These are phyloP conservation scores for Monosporascus sp. DNA, from an alignment of 2,329 filamentous ascomycete species.

Conservation along the genomic window DNA sequence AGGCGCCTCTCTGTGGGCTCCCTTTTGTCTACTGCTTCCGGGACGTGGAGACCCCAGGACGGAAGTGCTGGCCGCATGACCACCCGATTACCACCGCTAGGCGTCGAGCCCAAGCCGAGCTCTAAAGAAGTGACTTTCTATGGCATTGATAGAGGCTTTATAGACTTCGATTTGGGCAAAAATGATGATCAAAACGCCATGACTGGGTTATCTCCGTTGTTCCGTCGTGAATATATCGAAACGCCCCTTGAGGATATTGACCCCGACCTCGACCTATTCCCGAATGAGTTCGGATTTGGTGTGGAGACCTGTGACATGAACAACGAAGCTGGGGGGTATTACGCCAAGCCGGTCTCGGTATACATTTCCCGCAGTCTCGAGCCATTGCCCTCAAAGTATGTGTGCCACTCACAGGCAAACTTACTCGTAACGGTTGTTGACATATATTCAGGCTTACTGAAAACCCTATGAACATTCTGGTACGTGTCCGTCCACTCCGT, in stretches of 20 bases:
- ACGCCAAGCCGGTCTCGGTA: slow-evolving; percentile 62
- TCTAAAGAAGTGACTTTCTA: slow-evolving; percentile 46
- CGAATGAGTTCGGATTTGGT: slow-evolving; percentile 43
- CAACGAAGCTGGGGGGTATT: slow-evolving; percentile 61
- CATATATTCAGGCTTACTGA: slow-evolving; percentile 51
- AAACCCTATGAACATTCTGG: slow-evolving; percentile 75
- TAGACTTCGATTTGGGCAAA: slow-evolving; percentile 63
- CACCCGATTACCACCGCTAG: slow-evolving; percentile 18
- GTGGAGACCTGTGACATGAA: slow-evolving; percentile 43
- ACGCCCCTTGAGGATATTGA: slow-evolving; percentile 23
- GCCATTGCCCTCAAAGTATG: slow-evolving; percentile 40
- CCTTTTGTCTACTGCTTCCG: slow-evolving; percentile 50
- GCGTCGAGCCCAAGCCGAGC: slow-evolving; percentile 13
- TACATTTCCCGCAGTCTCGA: slow-evolving; percentile 43
- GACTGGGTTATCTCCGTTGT: slow-evolving; percentile 31
- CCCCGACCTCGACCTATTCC: slow-evolving; percentile 27
- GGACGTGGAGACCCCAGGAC: slow-evolving; percentile 20
- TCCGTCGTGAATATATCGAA: slow-evolving; percentile 22
- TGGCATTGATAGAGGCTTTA: slow-evolving; percentile 66
- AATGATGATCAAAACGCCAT: slow-evolving; percentile 70
- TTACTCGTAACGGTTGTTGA: slow-evolving; percentile 3
- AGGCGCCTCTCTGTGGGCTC: slow-evolving; percentile 59
- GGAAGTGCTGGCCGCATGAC: slow-evolving; percentile 17
- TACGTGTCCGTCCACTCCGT: slow-evolving; percentile 19
- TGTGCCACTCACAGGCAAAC: background rate